Evolutionary conservation across 345 rosid genomes (phyloP).

Genomic region (thale cress (Arabidopsis thaliana)): DNA sequence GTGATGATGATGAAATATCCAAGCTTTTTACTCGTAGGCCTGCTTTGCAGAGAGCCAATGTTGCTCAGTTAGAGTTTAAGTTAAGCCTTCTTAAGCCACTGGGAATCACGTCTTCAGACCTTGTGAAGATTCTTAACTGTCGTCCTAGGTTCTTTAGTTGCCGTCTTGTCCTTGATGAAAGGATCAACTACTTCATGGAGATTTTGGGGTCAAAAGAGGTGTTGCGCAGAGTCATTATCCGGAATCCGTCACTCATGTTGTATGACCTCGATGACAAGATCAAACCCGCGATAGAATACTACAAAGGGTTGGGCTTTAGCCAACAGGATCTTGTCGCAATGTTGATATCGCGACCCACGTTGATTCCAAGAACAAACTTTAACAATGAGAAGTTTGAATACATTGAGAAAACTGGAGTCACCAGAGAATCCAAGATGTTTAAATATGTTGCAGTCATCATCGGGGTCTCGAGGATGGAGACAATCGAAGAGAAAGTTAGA

Average conservation of each 20-base stretch:
- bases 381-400: slow-evolving; percentile 65
- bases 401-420: slow-evolving; percentile 61
- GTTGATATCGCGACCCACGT: slow-evolving; percentile 72
- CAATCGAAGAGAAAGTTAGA: slow-evolving; percentile 66
- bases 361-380: slow-evolving; percentile 73
- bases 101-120: slow-evolving; percentile 69
- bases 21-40: slow-evolving; percentile 61
- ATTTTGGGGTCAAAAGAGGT: slow-evolving; percentile 66
- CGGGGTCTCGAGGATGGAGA: slow-evolving; percentile 72
- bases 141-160: slow-evolving; percentile 77
- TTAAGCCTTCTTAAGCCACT: slow-evolving; percentile 56
- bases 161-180: slow-evolving; percentile 67
- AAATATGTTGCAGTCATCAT: slow-evolving; percentile 66
- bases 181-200: slow-evolving; percentile 56
- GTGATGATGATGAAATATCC: slow-evolving; percentile 61
- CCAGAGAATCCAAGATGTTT: slow-evolving; percentile 67
- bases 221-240: slow-evolving; percentile 64
- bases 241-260: slow-evolving; percentile 80
- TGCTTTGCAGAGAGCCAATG: slow-evolving; percentile 57
- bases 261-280: slow-evolving; percentile 64
- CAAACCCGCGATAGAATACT: slow-evolving; percentile 60
- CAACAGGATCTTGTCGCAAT: slow-evolving; percentile 56
- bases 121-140: slow-evolving; percentile 73
- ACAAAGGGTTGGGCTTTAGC: slow-evolving; percentile 62
- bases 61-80: slow-evolving; percentile 57